Evolutionary conservation across 2,329 filamentous ascomycete genomes (phyloP), one percentile per base, ranked within the genome.

Genomic region (Lasiodiplodia sp.): DNA sequence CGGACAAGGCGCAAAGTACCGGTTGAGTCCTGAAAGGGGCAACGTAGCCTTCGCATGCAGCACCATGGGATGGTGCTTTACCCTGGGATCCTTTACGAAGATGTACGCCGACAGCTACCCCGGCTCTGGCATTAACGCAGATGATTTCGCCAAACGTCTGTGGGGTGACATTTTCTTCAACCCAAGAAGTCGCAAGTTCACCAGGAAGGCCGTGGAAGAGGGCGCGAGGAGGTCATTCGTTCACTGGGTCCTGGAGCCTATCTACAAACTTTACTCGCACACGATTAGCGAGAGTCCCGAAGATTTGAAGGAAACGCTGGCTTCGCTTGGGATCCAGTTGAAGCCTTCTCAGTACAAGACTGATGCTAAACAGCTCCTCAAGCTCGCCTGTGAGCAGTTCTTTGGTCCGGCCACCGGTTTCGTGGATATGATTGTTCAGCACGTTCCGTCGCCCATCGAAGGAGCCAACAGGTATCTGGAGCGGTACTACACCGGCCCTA

Each of bases 161-260:
- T 99, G 96, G 96, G 96, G 96, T 25, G 95, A 99, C 77, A 91
- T 99, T 68, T 99, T 96, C 82, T 99, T 92, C 85, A 98, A 98
- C 77, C 93, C 95, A 0, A 86, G 85, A 74, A 97, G 93, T 80
- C 90, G 95, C 71, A 95, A 92, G 68, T 99, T 99, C 75, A 97
- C 93, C 65, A 88, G 96, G 71, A 98, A 97, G 78, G 88, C 90
- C 0, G 82, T 92, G 25, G 95, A 98, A 75, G 90, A 95, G 71
- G 85, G 87, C 14, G 89, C 94, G 5, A 92, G 91, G 79, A 87
- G 96, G 68, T 92, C 93, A 0, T 99, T 99, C 78, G 92, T 98
- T 68, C 91, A 97, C 80, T 99, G 98, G 78, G 87, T 99, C 34
- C 85, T 99, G 58, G 96, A 99, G 78, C 96, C 96, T 21, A 94